Conservation (phyloP, 148 eudicot genomes). For the Chenopodium quinoa region DNA sequence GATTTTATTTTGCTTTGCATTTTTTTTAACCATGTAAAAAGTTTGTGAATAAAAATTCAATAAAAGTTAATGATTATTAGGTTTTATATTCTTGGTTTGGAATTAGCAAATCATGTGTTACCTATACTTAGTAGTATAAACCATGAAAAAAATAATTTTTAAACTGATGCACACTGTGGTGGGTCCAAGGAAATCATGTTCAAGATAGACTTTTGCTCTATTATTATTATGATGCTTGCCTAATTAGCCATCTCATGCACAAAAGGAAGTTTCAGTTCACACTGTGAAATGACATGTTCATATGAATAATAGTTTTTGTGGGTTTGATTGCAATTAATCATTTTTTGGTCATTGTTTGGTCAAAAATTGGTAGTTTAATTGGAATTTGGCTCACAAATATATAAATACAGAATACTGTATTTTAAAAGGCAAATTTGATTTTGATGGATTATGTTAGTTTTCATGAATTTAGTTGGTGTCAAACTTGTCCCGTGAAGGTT, state of each 20-base stretch:
- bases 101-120: conserved; percentile 2
- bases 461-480: neutral
- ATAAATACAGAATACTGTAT: no score
- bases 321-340: conserved; percentile 15
- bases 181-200: conserved; percentile 19
- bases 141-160: conserved; percentile 1
- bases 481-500: neutral
- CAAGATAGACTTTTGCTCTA: conserved; percentile 19
- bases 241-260: conserved; percentile 17
- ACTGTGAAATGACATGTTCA: conserved; percentile 8
- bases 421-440: neutral
- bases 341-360: conserved; percentile 17
- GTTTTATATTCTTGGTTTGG: neutral
- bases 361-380: conserved; percentile 21
- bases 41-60: conserved; percentile 5
- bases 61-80: conserved; percentile 14
- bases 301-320: neutral
- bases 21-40: conserved; percentile 4
- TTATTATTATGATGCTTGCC: conserved; percentile 1
- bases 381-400: neutral
- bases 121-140: neutral
- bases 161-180: conserved; percentile 14
- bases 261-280: neutral
- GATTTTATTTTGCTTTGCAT: neutral
- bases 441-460: neutral